These are phyloP conservation scores for Elsinoe ampelina DNA, from an alignment of 2,329 filamentous ascomycete genomes.

Conservation along the genomic window DNA sequence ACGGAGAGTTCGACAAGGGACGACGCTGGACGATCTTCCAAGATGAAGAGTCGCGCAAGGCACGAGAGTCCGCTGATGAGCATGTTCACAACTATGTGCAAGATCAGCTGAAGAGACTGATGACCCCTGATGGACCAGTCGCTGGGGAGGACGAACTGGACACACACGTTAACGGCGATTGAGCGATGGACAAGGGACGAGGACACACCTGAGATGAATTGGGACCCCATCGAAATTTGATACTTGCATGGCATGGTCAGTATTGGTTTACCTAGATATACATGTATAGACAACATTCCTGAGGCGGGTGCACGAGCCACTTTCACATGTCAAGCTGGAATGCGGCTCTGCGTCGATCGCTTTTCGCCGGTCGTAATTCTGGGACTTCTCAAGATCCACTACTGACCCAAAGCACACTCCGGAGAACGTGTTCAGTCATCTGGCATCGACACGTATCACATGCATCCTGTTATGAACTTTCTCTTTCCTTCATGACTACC, in stretches of 20 bases:
- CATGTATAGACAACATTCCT: conserved; percentile 4
- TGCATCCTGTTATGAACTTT: not conserved
- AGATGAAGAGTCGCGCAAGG: conserved; percentile 37
- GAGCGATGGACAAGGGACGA: not conserved
- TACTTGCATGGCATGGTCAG: conserved; percentile 5
- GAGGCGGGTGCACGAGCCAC: conserved; percentile 4
- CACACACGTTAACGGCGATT: conserved; percentile 31
- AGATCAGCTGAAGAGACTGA: conserved; percentile 67
- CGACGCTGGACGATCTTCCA: conserved; percentile 43
- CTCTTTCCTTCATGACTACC: not conserved
- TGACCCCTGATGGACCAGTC: conserved; percentile 45
- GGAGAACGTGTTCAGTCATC: conserved; percentile 11
- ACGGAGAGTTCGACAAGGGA: conserved; percentile 19
- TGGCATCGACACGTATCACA: not conserved
- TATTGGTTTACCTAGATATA: not conserved
- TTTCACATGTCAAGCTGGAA: conserved; percentile 12
- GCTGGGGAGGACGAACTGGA: conserved; percentile 55
- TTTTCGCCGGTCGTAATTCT: conserved; percentile 1
- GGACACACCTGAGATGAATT: not conserved
- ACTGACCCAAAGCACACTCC: not conserved
- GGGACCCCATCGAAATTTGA: not conserved
- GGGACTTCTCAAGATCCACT: not conserved
- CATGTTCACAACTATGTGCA: conserved; percentile 75
- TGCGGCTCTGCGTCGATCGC: conserved; percentile 11
- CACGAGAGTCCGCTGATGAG: conserved; percentile 34